Percentiles rank a stretch among this genome's conserved stretches.
These are phyloP conservation scores for Pleoardoris graminearum DNA, from an alignment of 2,329 filamentous ascomycete species.

Conservation along the genomic window DNA sequence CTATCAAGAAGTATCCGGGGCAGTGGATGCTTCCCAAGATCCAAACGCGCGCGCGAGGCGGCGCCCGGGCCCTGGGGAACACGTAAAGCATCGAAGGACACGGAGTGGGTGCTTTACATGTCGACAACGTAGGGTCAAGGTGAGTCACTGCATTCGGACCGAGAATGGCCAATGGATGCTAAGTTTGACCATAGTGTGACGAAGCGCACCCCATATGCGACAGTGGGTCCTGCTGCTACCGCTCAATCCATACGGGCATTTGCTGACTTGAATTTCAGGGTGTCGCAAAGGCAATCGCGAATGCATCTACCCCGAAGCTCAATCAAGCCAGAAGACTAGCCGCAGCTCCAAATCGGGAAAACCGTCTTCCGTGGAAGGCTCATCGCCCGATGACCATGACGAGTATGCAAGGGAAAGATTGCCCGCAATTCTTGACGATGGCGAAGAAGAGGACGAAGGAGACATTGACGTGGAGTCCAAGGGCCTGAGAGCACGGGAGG, in stretches of 20 bases:
- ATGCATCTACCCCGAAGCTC: constrained; percentile 82
- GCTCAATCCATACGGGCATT: constrained; percentile 5
- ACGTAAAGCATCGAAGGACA: constrained; percentile 90
- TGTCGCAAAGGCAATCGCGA: constrained; percentile 91
- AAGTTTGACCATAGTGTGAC: constrained; percentile 69
- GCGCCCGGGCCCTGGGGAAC: constrained; percentile 55
- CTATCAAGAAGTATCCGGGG: constrained; percentile 39
- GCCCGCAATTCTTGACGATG: constrained; percentile 51
- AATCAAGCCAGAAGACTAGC: constrained; percentile 55
- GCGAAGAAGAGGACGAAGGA: constrained; percentile 50
- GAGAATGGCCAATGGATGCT: constrained; percentile 13
- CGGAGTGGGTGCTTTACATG: constrained; percentile 95
- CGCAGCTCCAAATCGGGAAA: constrained; percentile 51
- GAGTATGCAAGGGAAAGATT: constrained; percentile 46
- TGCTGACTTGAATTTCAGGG: constrained; percentile 54
- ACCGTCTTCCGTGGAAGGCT: constrained; percentile 51
- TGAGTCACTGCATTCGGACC: constrained; percentile 29
- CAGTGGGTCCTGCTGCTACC: constrained; percentile 49
- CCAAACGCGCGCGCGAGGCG: constrained; percentile 35
- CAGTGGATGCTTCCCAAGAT: constrained; percentile 32
- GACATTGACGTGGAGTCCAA: constrained; percentile 31
- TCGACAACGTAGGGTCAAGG: constrained; percentile 81
- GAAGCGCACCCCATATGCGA: constrained; percentile 87
- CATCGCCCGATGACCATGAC: constrained; percentile 57
- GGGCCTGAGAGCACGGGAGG: constrained; percentile 36